Percentiles rank a stretch among this genome's conserved stretches.
Evolutionary conservation across 2,329 filamentous ascomycete species (phyloP).

Genomic region (Plenodomus lindquistii): DNA sequence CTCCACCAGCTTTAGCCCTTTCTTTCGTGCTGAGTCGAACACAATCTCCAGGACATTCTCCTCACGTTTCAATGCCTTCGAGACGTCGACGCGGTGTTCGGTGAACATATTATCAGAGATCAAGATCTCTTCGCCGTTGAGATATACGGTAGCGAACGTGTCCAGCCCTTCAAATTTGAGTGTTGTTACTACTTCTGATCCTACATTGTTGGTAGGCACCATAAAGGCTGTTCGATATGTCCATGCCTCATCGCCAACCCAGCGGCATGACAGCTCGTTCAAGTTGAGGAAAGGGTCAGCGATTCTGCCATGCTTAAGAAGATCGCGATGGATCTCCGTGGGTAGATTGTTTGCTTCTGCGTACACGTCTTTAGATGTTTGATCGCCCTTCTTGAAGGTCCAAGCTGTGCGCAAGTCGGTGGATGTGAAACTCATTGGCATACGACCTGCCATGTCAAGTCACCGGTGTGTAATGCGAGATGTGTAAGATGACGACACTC

Average conservation of each 20-base stretch:
- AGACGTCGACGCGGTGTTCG: slow-evolving; percentile 59
- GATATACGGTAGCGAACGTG: slow-evolving; percentile 61
- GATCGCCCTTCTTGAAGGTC: slow-evolving; percentile 52
- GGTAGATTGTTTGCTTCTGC: slow-evolving; percentile 49
- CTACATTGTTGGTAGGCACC: slow-evolving; percentile 36
- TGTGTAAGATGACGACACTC: neutral
- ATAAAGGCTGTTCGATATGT: slow-evolving; percentile 44
- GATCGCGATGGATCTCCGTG: slow-evolving; percentile 53
- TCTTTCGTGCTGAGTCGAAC: slow-evolving; percentile 59
- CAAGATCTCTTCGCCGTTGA: slow-evolving; percentile 60
- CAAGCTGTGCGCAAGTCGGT: slow-evolving; percentile 34
- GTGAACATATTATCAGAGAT: slow-evolving; percentile 66
- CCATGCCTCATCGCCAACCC: slow-evolving; percentile 54
- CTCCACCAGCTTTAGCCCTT: slow-evolving; percentile 56
- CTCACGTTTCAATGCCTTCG: slow-evolving; percentile 41
- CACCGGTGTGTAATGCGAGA: neutral
- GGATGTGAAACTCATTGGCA: slow-evolving; percentile 3
- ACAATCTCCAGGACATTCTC: slow-evolving; percentile 58
- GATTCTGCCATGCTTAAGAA: slow-evolving; percentile 53
- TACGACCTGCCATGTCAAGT: neutral
- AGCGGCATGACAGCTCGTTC: slow-evolving; percentile 54
- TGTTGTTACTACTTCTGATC: slow-evolving; percentile 39
- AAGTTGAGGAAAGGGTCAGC: slow-evolving; percentile 54
- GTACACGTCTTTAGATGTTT: slow-evolving; percentile 43
- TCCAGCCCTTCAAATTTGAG: slow-evolving; percentile 67